Evolutionary conservation across 768 basidiomycete genomes (phyloP).

Genomic region (Mycena albidolilacea): DNA sequence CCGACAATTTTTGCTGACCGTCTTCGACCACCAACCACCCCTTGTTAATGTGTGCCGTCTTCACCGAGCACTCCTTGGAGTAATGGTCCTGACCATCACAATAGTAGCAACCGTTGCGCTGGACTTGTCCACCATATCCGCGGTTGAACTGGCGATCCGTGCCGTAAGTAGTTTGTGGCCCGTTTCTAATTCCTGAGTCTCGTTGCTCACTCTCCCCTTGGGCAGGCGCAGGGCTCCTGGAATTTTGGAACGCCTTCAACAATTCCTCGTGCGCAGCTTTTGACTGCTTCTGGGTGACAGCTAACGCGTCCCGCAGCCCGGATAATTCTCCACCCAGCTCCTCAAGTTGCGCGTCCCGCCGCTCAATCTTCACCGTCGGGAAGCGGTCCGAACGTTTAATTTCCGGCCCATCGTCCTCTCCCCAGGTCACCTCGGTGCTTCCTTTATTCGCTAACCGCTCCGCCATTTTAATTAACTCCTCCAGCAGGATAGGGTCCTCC

Average conservation of each 20-base stretch:
- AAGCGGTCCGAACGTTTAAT: constrained; percentile 15
- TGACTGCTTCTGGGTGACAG: not conserved
- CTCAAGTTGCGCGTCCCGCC: not conserved
- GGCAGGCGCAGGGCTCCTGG: no score
- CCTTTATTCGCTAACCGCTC: constrained; percentile 16
- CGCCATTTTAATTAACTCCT: constrained; percentile 20
- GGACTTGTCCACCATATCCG: not conserved
- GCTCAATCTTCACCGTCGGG: constrained; percentile 14
- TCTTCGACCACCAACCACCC: constrained; percentile 5
- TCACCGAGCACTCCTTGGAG: constrained; percentile 8
- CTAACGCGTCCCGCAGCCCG: not conserved
- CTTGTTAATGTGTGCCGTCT: constrained; percentile 12
- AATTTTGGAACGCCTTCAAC: not conserved
- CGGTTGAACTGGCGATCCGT: not conserved
- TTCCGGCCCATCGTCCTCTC: not conserved
- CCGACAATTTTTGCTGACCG: constrained; percentile 3
- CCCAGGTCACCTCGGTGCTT: not conserved
- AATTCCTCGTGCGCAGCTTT: not conserved
- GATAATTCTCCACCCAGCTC: not conserved
- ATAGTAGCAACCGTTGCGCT: constrained; percentile 2
- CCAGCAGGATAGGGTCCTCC: constrained; percentile 21
- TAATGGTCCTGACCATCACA: constrained; percentile 11
- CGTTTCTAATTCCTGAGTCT: not conserved
- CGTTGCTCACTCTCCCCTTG: not conserved
- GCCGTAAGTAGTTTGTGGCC: not conserved